Percentiles rank a stretch among this genome's conserved stretches.
phyloP scores from a whole-genome alignment of 257 asterid species.

The Gardenia jasminoides region DNA sequence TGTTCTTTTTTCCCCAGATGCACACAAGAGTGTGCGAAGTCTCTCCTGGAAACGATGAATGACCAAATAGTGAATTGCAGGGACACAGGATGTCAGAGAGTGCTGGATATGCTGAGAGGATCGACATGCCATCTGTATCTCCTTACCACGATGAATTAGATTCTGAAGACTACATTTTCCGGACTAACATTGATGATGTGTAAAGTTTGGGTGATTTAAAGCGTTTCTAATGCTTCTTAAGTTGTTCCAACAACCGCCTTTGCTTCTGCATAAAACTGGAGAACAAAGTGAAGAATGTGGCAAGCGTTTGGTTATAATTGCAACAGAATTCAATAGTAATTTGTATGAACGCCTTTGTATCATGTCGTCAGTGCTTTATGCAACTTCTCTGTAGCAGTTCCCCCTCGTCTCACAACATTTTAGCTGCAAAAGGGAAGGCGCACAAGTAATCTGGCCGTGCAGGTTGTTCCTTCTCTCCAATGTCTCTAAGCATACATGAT shows the following conservation, averaged over 20 bases:
- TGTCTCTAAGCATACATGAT: background rate
- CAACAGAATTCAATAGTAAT: background rate
- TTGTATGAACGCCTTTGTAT: background rate
- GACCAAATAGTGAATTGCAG: constrained; percentile 42
- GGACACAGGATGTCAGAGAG: constrained; percentile 56
- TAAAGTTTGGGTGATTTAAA: constrained; percentile 15
- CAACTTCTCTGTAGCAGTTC: background rate
- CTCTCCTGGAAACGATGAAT: constrained; percentile 7
- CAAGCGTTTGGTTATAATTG: no score
- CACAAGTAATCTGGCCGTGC: background rate
- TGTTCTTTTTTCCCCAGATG: background rate
- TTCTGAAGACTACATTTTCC: constrained; percentile 71
- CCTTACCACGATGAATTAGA: constrained; percentile 85
- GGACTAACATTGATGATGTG: constrained; percentile 60
- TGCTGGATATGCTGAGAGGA: constrained; percentile 25
- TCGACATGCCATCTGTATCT: constrained; percentile 42
- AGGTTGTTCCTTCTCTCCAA: background rate
- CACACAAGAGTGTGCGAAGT: background rate
- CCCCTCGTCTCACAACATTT: background rate
- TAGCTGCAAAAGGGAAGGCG: background rate
- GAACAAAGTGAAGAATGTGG: background rate
- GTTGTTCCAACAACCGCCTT: background rate
- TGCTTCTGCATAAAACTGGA: background rate
- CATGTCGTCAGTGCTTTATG: background rate
- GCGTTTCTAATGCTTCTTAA: background rate